These are phyloP conservation scores for Verticillium isaacii DNA, from an alignment of 2,329 filamentous ascomycete genomes.

Conservation along the genomic window DNA sequence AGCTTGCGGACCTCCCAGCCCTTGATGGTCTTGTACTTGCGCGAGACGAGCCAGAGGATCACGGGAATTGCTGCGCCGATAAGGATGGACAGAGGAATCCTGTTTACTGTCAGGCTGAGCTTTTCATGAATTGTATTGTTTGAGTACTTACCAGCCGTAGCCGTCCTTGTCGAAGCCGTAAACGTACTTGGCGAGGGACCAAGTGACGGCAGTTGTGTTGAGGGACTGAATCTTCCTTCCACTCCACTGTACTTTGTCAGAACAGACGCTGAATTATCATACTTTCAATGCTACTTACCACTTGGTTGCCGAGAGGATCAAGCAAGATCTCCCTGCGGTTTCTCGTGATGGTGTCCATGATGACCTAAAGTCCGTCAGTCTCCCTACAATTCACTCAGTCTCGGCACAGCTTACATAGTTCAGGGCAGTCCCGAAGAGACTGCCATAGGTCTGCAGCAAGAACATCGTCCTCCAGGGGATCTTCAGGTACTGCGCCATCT, in stretches of 20 bases:
- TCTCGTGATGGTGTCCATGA: constrained; percentile 38
- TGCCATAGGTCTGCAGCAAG: constrained; percentile 47
- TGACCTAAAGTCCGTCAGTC: constrained; percentile 14
- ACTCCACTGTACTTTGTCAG: constrained; percentile 27
- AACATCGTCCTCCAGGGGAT: constrained; percentile 64
- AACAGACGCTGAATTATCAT: neutral
- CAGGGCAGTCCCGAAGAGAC: constrained; percentile 33
- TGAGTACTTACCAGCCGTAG: constrained; percentile 7
- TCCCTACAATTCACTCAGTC: no score
- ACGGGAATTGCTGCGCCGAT: constrained; percentile 21
- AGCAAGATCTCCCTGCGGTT: constrained; percentile 34
- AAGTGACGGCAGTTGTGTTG: constrained; percentile 30
- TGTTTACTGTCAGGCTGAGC: constrained; percentile 24
- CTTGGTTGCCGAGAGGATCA: constrained; percentile 10
- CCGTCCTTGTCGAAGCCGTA: constrained; percentile 9
- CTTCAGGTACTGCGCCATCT: constrained; percentile 71
- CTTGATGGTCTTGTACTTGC: constrained; percentile 8
- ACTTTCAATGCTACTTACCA: neutral
- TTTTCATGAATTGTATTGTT: constrained; percentile 29
- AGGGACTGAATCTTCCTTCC: constrained; percentile 41
- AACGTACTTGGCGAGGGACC: constrained; percentile 18
- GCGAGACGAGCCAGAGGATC: constrained; percentile 5
- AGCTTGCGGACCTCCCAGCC: constrained; percentile 10
- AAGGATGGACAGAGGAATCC: constrained; percentile 31
- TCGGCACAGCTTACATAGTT: constrained; percentile 27